These are phyloP conservation scores for Hordeum vulgare DNA, from an alignment of 176 grass and related monocot species.

Conservation along the genomic window DNA sequence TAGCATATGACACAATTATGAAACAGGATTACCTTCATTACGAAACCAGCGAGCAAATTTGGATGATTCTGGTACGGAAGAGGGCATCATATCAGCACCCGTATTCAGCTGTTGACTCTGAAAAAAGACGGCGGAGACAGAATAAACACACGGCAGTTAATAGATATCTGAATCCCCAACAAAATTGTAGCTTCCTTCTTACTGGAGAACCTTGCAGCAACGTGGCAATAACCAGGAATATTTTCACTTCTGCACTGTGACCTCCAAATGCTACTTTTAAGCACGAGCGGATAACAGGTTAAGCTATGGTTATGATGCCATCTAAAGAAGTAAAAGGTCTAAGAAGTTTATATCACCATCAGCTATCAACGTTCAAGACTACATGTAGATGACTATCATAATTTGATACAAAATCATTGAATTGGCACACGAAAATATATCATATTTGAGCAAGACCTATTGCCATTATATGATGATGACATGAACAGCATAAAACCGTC, in stretches of 20 bases:
- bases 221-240: conserved; percentile 6
- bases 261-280: conserved; percentile 13
- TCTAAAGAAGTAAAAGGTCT: not conserved
- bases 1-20: not conserved
- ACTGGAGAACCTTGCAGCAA: not conserved
- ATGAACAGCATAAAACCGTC: not conserved
- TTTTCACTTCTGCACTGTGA: not conserved
- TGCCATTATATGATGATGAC: not conserved
- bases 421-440: not conserved
- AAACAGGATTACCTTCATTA: conserved; percentile 64
- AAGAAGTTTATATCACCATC: not conserved
- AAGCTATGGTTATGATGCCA: not conserved
- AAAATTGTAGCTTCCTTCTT: not conserved
- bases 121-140: conserved; percentile 20
- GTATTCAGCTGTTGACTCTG: conserved; percentile 52
- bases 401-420: not conserved
- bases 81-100: conserved; percentile 30
- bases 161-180: conserved; percentile 12
- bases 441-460: not conserved
- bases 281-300: conserved; percentile 4
- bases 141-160: conserved; percentile 26
- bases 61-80: conserved; percentile 70
- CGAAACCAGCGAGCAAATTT: conserved; percentile 87
- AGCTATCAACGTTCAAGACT: not conserved
- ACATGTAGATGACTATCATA: not conserved